A percentile compares a stretch with the other conserved stretches of the same genome.
Conservation (phyloP, 495 filamentous ascomycete genomes). For the Penicillium turbatum region DNA sequence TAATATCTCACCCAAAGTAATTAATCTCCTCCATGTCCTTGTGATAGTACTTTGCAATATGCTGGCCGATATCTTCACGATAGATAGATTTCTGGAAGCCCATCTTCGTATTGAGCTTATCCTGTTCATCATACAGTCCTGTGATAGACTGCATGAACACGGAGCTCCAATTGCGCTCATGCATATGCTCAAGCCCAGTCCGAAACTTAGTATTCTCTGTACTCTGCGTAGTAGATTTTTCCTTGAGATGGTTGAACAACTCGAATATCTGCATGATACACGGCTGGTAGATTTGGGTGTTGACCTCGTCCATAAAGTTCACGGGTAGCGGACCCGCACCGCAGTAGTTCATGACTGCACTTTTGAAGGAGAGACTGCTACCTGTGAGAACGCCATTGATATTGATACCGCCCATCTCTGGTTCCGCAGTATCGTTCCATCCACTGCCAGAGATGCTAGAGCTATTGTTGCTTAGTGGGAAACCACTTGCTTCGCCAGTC, state of each 20-base stretch:
- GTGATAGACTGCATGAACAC: slow-evolving; percentile 40
- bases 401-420: slow-evolving; percentile 33
- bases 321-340: slow-evolving; percentile 37
- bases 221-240: not conserved
- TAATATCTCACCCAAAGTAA: slow-evolving; percentile 35
- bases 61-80: slow-evolving; percentile 26
- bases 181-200: slow-evolving; percentile 2
- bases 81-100: slow-evolving; percentile 32
- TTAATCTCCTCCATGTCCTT: slow-evolving; percentile 31
- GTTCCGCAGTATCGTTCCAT: slow-evolving; percentile 10
- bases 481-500: slow-evolving; percentile 33
- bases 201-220: not conserved
- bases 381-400: slow-evolving; percentile 32
- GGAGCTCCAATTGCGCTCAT: slow-evolving; percentile 31
- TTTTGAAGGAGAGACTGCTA: slow-evolving; percentile 40
- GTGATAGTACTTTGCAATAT: slow-evolving; percentile 27
- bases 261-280: slow-evolving; percentile 39
- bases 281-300: slow-evolving; percentile 37
- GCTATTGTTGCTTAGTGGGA: slow-evolving; percentile 14
- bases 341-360: slow-evolving; percentile 35
- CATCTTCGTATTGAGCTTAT: slow-evolving; percentile 30
- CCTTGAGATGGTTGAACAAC: slow-evolving; percentile 34
- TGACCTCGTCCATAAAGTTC: slow-evolving; percentile 37
- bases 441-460: not conserved
- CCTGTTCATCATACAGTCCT: slow-evolving; percentile 35